These are phyloP conservation scores for Coccomyxa sp. DNA, from an alignment of 139 green algal genomes.

Conservation along the genomic window DNA sequence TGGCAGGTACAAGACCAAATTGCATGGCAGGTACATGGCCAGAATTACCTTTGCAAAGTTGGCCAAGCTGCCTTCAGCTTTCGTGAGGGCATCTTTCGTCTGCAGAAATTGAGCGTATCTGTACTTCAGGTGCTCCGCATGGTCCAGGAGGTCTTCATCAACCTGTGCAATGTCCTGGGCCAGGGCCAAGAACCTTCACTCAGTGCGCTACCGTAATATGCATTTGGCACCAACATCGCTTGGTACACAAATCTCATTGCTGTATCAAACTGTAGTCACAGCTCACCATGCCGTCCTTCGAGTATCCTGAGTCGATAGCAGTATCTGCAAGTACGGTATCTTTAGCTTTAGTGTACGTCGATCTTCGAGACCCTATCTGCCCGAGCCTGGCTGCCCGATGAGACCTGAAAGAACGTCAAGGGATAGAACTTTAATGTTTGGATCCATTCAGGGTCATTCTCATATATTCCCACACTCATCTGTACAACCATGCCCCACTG, in stretches of 20 bases:
- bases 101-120: slow-evolving; percentile 58
- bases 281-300: slow-evolving; percentile 7
- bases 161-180: slow-evolving; percentile 8
- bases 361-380: too few species aligned
- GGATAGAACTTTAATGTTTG: too few species aligned
- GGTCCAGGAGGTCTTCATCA: slow-evolving; percentile 57
- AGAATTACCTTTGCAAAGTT: slow-evolving; percentile 49
- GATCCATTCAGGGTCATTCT: too few species aligned
- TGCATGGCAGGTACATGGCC: neutral
- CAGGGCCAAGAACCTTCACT: neutral
- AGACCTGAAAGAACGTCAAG: too few species aligned
- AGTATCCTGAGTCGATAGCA: neutral
- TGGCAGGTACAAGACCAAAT: neutral
- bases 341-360: too few species aligned
- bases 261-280: neutral
- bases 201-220: neutral
- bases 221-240: neutral
- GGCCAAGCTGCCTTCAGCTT: slow-evolving; percentile 59
- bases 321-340: too few species aligned
- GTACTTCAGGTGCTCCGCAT: slow-evolving; percentile 79
- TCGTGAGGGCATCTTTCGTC: slow-evolving; percentile 51
- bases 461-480: too few species aligned
- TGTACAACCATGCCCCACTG: too few species aligned
- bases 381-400: too few species aligned
- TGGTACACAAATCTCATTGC: neutral